Percentiles rank a stretch among this genome's conserved stretches.
phyloP scores from a whole-genome alignment of 805 yeast genomes.

The Pichia membranifaciens region DNA sequence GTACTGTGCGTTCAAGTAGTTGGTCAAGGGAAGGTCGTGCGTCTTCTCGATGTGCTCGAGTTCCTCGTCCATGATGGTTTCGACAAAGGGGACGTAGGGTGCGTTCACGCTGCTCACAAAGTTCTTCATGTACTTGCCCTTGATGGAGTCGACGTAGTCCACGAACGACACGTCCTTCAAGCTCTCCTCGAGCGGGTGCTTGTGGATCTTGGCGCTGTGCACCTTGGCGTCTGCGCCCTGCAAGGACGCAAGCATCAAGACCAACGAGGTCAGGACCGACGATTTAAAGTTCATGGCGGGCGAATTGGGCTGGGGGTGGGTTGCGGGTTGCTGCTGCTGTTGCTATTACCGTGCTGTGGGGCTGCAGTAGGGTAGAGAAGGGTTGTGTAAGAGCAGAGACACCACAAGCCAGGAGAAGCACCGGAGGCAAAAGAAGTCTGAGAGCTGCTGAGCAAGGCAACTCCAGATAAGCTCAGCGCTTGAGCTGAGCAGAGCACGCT shows the following conservation, averaged over 20 bases:
- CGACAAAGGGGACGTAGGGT: slow-evolving; percentile 41
- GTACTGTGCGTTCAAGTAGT: slow-evolving; percentile 94
- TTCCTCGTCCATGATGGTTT: slow-evolving; percentile 16
- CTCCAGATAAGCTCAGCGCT: no score
- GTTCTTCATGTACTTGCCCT: slow-evolving; percentile 39
- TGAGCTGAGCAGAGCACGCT: no score
- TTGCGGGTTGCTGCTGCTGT: no score
- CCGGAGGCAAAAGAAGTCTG: no score
- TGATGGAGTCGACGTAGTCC: slow-evolving; percentile 45
- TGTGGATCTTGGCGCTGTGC: slow-evolving; percentile 42
- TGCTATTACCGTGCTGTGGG: no score
- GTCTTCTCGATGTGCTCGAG: slow-evolving; percentile 28
- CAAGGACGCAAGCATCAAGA: slow-evolving; percentile 8
- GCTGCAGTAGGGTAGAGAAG: no score
- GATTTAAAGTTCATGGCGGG: slow-evolving; percentile 7
- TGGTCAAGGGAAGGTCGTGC: slow-evolving; percentile 80
- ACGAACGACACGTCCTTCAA: slow-evolving; percentile 38
- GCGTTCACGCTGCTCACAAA: slow-evolving; percentile 16
- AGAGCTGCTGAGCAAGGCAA: no score
- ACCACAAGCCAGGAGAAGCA: no score
- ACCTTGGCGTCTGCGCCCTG: slow-evolving; percentile 37
- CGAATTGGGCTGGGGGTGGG: background rate
- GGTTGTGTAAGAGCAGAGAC: no score
- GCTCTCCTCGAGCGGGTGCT: slow-evolving; percentile 42
- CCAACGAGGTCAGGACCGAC: slow-evolving; percentile 36